These are phyloP conservation scores for Colletotrichum godetiae DNA, from an alignment of 2,329 filamentous ascomycete genomes.

Conservation along the genomic window DNA sequence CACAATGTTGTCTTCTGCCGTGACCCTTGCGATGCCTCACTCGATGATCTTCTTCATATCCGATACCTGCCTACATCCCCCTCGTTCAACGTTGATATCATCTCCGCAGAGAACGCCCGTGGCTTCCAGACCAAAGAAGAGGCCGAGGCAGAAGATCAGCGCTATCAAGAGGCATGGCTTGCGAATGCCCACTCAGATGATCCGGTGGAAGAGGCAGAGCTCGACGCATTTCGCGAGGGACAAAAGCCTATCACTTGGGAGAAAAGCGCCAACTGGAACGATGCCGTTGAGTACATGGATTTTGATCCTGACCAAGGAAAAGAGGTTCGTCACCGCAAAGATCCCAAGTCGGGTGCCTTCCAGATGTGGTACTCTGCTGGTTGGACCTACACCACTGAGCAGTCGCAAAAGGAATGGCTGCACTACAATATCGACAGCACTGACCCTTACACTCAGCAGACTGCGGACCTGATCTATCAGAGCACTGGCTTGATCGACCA, in stretches of 20 bases:
- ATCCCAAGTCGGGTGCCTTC: slow-evolving; percentile 23
- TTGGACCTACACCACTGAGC: slow-evolving; percentile 1
- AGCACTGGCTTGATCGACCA: slow-evolving; percentile 36
- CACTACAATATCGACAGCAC: slow-evolving; percentile 32
- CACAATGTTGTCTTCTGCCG: not conserved
- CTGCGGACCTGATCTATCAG: slow-evolving; percentile 38
- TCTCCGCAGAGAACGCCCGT: slow-evolving; percentile 2
- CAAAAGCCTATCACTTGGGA: slow-evolving; percentile 28
- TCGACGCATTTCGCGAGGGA: slow-evolving; percentile 10
- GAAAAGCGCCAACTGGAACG: slow-evolving; percentile 17
- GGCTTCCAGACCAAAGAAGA: slow-evolving; percentile 12
- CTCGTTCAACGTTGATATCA: not conserved
- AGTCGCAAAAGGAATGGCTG: slow-evolving; percentile 30
- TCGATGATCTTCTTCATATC: slow-evolving; percentile 1
- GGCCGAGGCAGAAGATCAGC: not conserved
- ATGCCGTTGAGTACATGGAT: slow-evolving; percentile 8
- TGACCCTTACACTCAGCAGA: slow-evolving; percentile 21
- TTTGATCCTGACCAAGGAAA: slow-evolving; percentile 20
- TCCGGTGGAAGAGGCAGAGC: not conserved
- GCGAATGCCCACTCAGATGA: not conserved
- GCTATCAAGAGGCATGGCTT: not conserved
- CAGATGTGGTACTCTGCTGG: slow-evolving; percentile 15
- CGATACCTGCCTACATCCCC: slow-evolving; percentile 6
- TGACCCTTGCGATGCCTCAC: slow-evolving; percentile 18
- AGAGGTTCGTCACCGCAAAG: slow-evolving; percentile 15